Base-by-base conservation (phyloP, 2,329 filamentous ascomycete species). In the Triangularia verruculosa region DNA sequence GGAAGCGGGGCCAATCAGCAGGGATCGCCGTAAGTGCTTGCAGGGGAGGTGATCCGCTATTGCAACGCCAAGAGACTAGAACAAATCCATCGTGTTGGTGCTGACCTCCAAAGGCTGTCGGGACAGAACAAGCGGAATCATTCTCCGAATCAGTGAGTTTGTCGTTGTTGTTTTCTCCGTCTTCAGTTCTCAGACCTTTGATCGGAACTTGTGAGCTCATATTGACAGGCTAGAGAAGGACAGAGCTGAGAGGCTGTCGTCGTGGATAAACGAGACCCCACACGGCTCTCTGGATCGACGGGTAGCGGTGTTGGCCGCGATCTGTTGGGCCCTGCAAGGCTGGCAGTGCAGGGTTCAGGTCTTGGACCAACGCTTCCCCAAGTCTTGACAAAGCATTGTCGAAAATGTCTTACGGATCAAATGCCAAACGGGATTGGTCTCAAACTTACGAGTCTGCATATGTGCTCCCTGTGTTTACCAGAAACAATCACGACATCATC, bases 291-390 rank as follows among this genome's bases (percentile, higher is more conserved):
- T 20, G 39, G 39, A 47, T 47, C 39, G 39, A 47, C 39, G 17
- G 39, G 39, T 47, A 47, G n/a, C 39, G n/a, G n/a, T 17, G 39
- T 47, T 20, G 39, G 39, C 20, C 39, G n/a, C n/a, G n/a, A 55
- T 55, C 43, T 47, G 61, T 56, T 59, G 39, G 61, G 57, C 30
- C 51, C 27, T 57, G 52, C 61, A 63, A n/a, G 61, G 57, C 57
- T 63, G 57, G 39, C 39, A 17, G 39, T 47, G 39, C 39, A 47
- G 39, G 39, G 39, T 47, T 12, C 39, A 47, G 17, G 39, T 47
- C 39, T 47, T 39, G 51, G 15, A 51, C 34, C 17, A 39, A 39
- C 34, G 30, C 30, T 13, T 34, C 30, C 9, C 30, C 27, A 28
- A 9, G 30, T 34, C 30, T 5, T 34, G 17, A 39, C 27, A 28